These are phyloP conservation scores for Neonectria sp. DNA, from an alignment of 2,329 filamentous ascomycete species.

Conservation along the genomic window DNA sequence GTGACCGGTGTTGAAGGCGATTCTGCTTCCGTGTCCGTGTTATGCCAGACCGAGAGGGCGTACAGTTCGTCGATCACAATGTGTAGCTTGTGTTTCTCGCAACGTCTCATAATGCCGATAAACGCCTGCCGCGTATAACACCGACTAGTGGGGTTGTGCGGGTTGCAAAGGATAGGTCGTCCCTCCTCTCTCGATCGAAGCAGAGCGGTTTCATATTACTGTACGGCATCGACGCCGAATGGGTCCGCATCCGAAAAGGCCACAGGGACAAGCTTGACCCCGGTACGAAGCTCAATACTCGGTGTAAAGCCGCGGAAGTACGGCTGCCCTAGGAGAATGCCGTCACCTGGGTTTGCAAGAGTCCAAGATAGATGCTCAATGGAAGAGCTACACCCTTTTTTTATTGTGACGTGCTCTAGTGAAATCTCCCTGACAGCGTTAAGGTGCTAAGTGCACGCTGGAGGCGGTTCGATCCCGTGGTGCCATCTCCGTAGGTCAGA, in stretches of 20 bases:
- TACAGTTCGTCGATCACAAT: constrained; percentile 66
- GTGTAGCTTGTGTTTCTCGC: constrained; percentile 63
- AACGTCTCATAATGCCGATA: constrained; percentile 60
- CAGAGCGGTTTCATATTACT: constrained; percentile 60
- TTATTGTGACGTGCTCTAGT: constrained; percentile 51
- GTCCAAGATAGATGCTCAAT: constrained; percentile 58
- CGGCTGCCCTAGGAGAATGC: constrained; percentile 57
- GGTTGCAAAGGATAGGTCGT: constrained; percentile 62
- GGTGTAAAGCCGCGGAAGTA: constrained; percentile 64
- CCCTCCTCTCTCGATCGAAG: constrained; percentile 56
- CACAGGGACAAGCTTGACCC: constrained; percentile 58
- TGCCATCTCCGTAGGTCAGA: not conserved
- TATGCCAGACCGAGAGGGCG: constrained; percentile 66
- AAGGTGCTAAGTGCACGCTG: not conserved
- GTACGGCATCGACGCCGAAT: constrained; percentile 57
- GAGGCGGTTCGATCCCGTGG: not conserved
- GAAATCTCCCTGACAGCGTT: not conserved
- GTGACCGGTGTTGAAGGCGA: constrained; percentile 55
- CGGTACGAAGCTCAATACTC: constrained; percentile 60
- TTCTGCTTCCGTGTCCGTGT: constrained; percentile 46
- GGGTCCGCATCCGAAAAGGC: constrained; percentile 60
- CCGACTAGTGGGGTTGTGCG: constrained; percentile 66
- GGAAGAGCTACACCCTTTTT: constrained; percentile 57
- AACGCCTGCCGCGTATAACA: constrained; percentile 60
- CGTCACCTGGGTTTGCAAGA: constrained; percentile 56